Percentiles rank a stretch among this genome's conserved stretches.
phyloP scores from a whole-genome alignment of 2,329 filamentous ascomycete species.

The Xylariaceae sp. region DNA sequence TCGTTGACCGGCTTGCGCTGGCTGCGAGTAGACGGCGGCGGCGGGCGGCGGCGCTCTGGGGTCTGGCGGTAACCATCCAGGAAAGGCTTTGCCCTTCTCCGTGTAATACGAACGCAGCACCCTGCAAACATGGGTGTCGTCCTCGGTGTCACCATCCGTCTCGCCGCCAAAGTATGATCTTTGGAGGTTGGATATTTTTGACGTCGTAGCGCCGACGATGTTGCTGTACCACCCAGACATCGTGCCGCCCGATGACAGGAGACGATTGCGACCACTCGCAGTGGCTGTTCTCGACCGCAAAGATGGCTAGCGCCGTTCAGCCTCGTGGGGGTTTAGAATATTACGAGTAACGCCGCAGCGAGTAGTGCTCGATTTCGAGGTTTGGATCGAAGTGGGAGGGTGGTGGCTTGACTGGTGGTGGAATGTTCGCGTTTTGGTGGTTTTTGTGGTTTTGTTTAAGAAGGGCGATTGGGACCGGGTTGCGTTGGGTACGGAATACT shows the following conservation, averaged over 20 bases:
- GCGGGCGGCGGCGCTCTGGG: constrained; percentile 64
- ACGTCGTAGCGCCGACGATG: constrained; percentile 59
- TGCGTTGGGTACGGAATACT: neutral
- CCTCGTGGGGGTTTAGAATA: neutral
- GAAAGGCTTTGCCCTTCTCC: constrained; percentile 77
- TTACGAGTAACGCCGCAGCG: neutral
- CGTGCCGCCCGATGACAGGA: constrained; percentile 24
- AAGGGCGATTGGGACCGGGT: constrained; percentile 1
- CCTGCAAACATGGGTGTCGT: constrained; percentile 92
- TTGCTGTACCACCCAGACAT: constrained; percentile 83
- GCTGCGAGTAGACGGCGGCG: constrained; percentile 49
- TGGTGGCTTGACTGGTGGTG: neutral
- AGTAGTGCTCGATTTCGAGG: neutral
- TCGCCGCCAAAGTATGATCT: constrained; percentile 65
- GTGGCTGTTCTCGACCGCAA: neutral
- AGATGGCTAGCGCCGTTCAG: neutral
- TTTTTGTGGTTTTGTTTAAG: constrained; percentile 7
- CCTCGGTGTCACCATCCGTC: constrained; percentile 68
- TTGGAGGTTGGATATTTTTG: constrained; percentile 59
- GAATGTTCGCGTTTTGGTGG: constrained; percentile 7
- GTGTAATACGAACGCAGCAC: constrained; percentile 89
- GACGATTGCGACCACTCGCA: neutral
- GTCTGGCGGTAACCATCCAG: constrained; percentile 82
- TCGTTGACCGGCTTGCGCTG: constrained; percentile 46
- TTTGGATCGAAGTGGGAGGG: neutral